Evolutionary conservation across 108 stramenopile species (phyloP).

Genomic region (Nitzschia palea): DNA sequence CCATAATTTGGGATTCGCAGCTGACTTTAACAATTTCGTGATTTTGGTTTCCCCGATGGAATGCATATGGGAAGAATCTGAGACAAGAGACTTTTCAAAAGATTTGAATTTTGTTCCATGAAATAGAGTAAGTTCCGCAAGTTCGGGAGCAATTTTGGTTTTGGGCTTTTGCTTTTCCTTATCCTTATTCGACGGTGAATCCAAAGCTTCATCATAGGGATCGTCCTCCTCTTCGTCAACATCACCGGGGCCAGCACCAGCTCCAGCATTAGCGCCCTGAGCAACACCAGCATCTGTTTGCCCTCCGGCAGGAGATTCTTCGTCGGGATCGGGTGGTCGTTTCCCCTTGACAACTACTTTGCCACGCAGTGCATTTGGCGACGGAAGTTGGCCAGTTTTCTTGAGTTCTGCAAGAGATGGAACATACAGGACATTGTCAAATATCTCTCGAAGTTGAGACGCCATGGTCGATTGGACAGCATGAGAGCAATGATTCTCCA

Average conservation of each 20-base stretch:
- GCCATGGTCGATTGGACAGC: conserved; percentile 87
- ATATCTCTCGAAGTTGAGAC: conserved; percentile 42
- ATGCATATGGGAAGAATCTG: conserved; percentile 65
- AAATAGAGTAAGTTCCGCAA: conserved; percentile 61
- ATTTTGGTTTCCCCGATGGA: conserved; percentile 73
- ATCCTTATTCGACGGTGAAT: conserved; percentile 1
- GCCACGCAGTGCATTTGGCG: conserved; percentile 74
- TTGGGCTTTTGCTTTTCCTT: conserved; percentile 5
- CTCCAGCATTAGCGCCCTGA: no score
- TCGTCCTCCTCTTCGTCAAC: conserved; percentile 30
- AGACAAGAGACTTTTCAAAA: conserved; percentile 43
- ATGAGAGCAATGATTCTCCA: conserved; percentile 95
- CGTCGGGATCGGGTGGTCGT: conserved; percentile 50
- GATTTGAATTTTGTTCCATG: conserved; percentile 61
- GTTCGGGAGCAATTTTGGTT: conserved; percentile 52
- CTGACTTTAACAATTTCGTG: conserved; percentile 38
- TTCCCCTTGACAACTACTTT: conserved; percentile 87
- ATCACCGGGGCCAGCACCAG: no score
- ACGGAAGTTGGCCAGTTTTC: conserved; percentile 45
- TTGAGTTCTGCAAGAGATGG: conserved; percentile 28
- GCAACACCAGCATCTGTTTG: not conserved
- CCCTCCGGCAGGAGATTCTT: conserved; percentile 15
- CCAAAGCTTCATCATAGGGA: conserved; percentile 1
- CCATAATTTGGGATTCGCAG: conserved; percentile 48
- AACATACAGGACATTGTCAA: conserved; percentile 70